Evolutionary conservation across 164 flowering plant species (phyloP).

Genomic region (Vitis rupestris): DNA sequence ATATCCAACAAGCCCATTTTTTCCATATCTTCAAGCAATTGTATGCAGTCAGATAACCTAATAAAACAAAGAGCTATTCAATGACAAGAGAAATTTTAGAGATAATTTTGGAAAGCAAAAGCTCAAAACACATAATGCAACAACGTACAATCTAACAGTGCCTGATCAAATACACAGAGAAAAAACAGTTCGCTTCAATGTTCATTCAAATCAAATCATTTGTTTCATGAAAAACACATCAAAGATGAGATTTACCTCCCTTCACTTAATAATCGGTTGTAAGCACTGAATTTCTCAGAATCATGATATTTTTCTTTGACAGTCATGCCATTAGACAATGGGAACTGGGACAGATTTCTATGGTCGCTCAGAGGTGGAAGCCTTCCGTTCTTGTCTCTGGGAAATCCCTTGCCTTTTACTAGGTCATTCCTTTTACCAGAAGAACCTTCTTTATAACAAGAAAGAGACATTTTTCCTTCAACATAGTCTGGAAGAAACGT

Average conservation of each 20-base stretch:
- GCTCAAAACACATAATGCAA: too few species aligned
- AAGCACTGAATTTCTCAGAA: slow-evolving; percentile 35
- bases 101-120: neutral
- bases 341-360: slow-evolving; percentile 7
- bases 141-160: too few species aligned
- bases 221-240: neutral
- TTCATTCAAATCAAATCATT: neutral
- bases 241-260: slow-evolving; percentile 52
- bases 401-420: slow-evolving; percentile 22
- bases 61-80: slow-evolving; percentile 13
- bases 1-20: slow-evolving; percentile 63
- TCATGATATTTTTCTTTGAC: slow-evolving; percentile 20
- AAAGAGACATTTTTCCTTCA: slow-evolving; percentile 24
- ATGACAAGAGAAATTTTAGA: slow-evolving; percentile 4
- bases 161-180: too few species aligned
- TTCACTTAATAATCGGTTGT: slow-evolving; percentile 54
- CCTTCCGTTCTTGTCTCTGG: slow-evolving; percentile 27
- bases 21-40: slow-evolving; percentile 78
- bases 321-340: slow-evolving; percentile 31
- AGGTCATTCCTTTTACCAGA: slow-evolving; percentile 23
- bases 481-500: slow-evolving; percentile 28
- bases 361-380: slow-evolving; percentile 13
- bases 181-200: neutral
- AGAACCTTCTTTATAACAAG: slow-evolving; percentile 28
- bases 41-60: slow-evolving; percentile 73